These are phyloP conservation scores for Botryotinia globosa DNA, from an alignment of 2,329 filamentous ascomycete genomes.

Conservation along the genomic window DNA sequence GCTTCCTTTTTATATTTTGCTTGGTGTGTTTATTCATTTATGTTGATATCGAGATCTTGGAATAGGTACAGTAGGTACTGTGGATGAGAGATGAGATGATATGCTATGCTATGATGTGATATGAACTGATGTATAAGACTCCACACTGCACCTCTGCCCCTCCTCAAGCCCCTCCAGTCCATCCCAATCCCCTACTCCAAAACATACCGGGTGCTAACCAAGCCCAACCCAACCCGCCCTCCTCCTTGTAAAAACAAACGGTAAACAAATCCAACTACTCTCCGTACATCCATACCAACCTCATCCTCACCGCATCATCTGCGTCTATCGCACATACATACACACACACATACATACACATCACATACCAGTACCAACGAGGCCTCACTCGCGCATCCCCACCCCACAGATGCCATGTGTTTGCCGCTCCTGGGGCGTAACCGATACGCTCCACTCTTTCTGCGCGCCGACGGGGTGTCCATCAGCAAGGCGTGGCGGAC, in stretches of 20 bases:
- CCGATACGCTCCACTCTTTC: background rate
- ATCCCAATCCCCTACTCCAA: background rate
- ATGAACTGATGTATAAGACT: background rate
- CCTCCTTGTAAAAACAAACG: background rate
- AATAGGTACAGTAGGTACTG: background rate
- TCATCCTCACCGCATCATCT: background rate
- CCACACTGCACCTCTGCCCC: background rate
- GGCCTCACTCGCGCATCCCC: background rate
- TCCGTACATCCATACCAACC: background rate
- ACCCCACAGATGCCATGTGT: background rate
- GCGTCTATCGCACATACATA: background rate
- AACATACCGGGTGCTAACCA: background rate
- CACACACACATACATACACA: background rate
- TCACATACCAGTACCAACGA: background rate
- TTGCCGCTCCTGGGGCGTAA: background rate
- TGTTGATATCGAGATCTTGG: background rate
- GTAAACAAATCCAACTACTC: background rate
- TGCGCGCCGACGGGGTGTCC: background rate
- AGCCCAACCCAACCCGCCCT: too few species aligned
- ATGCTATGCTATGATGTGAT: background rate
- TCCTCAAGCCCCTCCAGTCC: slow-evolving; percentile 3
- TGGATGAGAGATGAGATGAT: background rate
- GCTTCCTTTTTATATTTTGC: background rate
- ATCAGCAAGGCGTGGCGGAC: background rate
- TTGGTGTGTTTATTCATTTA: background rate